A percentile compares a stretch with the other conserved stretches of the same genome.
Conservation (phyloP, 2,329 filamentous ascomycete species). For the Paraphaeosphaeria sporulosa region DNA sequence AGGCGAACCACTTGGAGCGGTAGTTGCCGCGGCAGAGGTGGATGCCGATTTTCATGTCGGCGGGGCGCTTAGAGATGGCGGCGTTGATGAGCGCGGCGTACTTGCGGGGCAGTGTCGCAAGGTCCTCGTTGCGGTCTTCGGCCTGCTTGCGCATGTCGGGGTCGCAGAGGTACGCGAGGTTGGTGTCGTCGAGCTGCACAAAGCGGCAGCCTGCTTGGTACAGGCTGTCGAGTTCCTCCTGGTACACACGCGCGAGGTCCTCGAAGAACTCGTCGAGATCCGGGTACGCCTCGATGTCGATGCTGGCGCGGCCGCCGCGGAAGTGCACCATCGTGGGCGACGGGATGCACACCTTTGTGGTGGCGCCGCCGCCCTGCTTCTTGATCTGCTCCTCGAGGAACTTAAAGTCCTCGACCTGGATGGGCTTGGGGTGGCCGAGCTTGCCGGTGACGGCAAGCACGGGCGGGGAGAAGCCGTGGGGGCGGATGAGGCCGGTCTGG, state of each 20-base stretch:
- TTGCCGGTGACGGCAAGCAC: constrained; percentile 63
- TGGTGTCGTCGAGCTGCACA: constrained; percentile 67
- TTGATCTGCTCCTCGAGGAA: constrained; percentile 61
- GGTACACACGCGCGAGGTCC: constrained; percentile 63
- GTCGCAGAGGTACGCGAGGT: constrained; percentile 67
- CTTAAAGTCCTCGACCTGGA: constrained; percentile 65
- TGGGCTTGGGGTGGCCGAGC: constrained; percentile 59
- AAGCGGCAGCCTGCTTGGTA: constrained; percentile 64
- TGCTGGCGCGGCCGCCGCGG: constrained; percentile 62
- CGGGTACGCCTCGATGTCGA: constrained; percentile 62
- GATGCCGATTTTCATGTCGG: constrained; percentile 64
- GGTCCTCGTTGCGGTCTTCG: constrained; percentile 60
- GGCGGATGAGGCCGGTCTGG: constrained; percentile 53
- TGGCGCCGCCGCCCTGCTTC: constrained; percentile 47
- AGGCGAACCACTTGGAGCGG: constrained; percentile 64
- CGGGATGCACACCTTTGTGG: constrained; percentile 65
- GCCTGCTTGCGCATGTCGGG: constrained; percentile 63
- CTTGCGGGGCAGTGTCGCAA: constrained; percentile 58
- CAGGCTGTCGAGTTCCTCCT: constrained; percentile 62
- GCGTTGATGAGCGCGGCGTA: constrained; percentile 65
- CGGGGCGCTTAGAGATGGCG: constrained; percentile 60
- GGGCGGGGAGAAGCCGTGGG: constrained; percentile 61
- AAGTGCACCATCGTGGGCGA: constrained; percentile 68
- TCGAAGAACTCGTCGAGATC: constrained; percentile 64
- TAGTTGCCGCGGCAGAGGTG: constrained; percentile 67